Evolutionary conservation across 768 basidiomycete genomes (phyloP).

Genomic region (Pulveroboletus sp.): DNA sequence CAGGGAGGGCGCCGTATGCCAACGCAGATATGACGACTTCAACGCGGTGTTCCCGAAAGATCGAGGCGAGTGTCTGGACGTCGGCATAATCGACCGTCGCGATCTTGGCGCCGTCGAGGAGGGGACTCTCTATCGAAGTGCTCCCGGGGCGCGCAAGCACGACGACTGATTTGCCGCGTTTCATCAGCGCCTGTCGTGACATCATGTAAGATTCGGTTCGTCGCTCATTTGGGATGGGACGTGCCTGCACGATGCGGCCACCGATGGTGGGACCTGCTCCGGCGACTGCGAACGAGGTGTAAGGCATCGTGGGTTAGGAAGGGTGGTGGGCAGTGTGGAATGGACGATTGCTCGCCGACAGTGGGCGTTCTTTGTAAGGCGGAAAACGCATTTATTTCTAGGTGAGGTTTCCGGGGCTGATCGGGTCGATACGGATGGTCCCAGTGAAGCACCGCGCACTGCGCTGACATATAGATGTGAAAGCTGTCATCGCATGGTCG

Average conservation of each 20-base stretch:
- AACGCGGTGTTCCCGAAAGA: slow-evolving; percentile 30
- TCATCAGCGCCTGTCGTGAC: slow-evolving; percentile 18
- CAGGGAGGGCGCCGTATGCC: slow-evolving; percentile 23
- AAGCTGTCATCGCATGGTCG: too few species aligned
- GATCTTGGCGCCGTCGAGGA: slow-evolving; percentile 26
- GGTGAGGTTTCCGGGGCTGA: neutral
- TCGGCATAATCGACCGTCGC: slow-evolving; percentile 28
- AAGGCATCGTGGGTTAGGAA: slow-evolving; percentile 21
- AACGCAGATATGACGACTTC: slow-evolving; percentile 35
- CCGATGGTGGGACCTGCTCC: slow-evolving; percentile 37
- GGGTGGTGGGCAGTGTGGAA: neutral
- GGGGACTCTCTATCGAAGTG: slow-evolving; percentile 13
- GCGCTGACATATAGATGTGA: too few species aligned
- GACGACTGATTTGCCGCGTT: slow-evolving; percentile 23
- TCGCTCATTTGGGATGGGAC: neutral
- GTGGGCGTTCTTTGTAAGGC: neutral
- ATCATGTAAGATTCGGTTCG: neutral
- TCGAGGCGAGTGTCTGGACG: slow-evolving; percentile 20
- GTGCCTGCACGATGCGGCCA: slow-evolving; percentile 29
- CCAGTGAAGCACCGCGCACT: too few species aligned
- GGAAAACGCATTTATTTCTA: slow-evolving; percentile 3
- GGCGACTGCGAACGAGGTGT: slow-evolving; percentile 35
- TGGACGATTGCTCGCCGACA: neutral
- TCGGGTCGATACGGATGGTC: too few species aligned
- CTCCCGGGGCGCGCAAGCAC: slow-evolving; percentile 24